Evolutionary conservation across 495 filamentous ascomycete genomes (phyloP).

Genomic region (Monascus purpureus): DNA sequence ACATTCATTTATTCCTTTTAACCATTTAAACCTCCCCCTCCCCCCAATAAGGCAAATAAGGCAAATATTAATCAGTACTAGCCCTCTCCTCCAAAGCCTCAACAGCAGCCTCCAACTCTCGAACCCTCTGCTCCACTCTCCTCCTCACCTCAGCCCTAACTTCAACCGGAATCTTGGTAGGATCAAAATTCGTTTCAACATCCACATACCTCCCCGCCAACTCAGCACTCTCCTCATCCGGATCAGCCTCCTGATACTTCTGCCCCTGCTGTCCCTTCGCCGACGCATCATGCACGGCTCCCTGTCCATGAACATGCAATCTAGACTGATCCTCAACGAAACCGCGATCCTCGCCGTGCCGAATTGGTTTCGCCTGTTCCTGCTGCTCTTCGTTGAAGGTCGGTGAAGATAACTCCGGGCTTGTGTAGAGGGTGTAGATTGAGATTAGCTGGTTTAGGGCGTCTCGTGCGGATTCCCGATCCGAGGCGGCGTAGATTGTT

Average conservation of each 20-base stretch:
- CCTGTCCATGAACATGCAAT: neutral
- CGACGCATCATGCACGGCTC: neutral
- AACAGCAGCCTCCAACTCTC: conserved; percentile 31
- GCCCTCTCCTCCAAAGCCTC: conserved; percentile 28
- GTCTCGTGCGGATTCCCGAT: conserved; percentile 31
- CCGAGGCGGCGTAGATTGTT: conserved; percentile 34
- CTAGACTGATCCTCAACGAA: neutral
- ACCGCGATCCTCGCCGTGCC: neutral
- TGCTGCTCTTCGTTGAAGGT: neutral
- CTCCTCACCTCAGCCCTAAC: conserved; percentile 23
- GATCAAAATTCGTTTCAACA: conserved; percentile 22
- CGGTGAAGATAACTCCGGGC: neutral
- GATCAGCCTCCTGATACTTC: neutral
- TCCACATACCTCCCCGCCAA: conserved; percentile 1
- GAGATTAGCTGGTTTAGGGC: conserved; percentile 23
- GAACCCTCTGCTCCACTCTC: conserved; percentile 26
- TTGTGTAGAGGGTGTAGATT: conserved; percentile 24
- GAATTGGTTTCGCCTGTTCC: conserved; percentile 3
- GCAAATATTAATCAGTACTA: conserved; percentile 15
- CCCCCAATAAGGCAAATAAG: too few relatives aligned
- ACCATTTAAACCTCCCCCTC: too few relatives aligned
- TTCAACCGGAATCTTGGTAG: conserved; percentile 10
- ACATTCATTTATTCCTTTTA: too few relatives aligned
- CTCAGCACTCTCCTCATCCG: neutral
- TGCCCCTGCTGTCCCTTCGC: conserved; percentile 1